Base-by-base conservation (phyloP, 176 grass and related monocot genomes). In the Triticum urartu region DNA sequence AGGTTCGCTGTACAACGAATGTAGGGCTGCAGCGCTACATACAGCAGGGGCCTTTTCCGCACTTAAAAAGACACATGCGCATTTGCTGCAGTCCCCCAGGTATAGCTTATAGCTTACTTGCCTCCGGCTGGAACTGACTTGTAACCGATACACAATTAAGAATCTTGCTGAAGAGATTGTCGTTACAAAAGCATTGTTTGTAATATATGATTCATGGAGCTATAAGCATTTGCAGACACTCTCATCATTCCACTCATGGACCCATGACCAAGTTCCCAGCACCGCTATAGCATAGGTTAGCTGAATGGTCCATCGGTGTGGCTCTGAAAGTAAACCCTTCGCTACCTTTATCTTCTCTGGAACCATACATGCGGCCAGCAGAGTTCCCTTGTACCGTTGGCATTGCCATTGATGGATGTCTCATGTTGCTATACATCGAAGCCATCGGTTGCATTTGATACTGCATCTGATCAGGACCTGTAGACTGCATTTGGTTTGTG, bases 301-400 rank as follows among this genome's bases (percentile, higher is more conserved):
- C 73, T 89, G 95, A 98, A 82, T 90, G 85, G 73, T 92, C 88
- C 66, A 96, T 77, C 1, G 88, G 93, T 26, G 87, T 56, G 15
- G 94, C 85, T 89, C 93, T 99, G 86, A 99, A 97, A 50, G 89
- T 99, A 85, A 99, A 99, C 9, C 92, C 91, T 39, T 94, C 90
- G 59, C 78, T 89, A 54, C 63, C 45, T 30, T 85, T 86, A 45
- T 92, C 89, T 78, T 92, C 92, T 90, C 89, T 88, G 17, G 91
- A 93, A 52, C 84, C 74, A 61, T 89, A 93, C 5, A 93, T 68
- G 62, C 68, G 71, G 58, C 79, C 79, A 84, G 75, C 79, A 56
- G 81, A 67, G 71, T 80, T 92, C 86, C 92, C 86, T 81, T 78
- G 74, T 66, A 91, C 63, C 64, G 86, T 33, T 62, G 82, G 62